Percentiles rank a stretch among this genome's conserved stretches.
These are phyloP conservation scores for Ramaria sp. DNA, from an alignment of 768 basidiomycete genomes.

Conservation along the genomic window DNA sequence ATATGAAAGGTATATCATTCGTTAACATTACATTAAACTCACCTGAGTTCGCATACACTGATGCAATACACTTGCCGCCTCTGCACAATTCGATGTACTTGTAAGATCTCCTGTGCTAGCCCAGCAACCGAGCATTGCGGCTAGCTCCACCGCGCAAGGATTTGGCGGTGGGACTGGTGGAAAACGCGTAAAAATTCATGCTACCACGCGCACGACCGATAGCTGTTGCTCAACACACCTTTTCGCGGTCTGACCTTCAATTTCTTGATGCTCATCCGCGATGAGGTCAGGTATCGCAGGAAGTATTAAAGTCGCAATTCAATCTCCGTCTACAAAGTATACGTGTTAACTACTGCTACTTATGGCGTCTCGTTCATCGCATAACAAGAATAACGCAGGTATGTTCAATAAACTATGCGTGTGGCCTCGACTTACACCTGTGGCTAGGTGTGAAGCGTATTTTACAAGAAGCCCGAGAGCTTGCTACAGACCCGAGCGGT, in stretches of 20 bases:
- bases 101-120: slow-evolving; percentile 58
- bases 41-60: slow-evolving; percentile 84
- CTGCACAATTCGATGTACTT: slow-evolving; percentile 41
- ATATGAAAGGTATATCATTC: slow-evolving; percentile 2
- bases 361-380: slow-evolving; percentile 25
- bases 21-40: slow-evolving; percentile 21
- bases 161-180: slow-evolving; percentile 29
- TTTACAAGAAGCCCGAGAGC: slow-evolving; percentile 90
- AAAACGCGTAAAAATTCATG: slow-evolving; percentile 10
- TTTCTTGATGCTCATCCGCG: slow-evolving; percentile 71
- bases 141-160: slow-evolving; percentile 58
- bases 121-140: slow-evolving; percentile 80
- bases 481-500: slow-evolving; percentile 71
- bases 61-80: slow-evolving; percentile 49
- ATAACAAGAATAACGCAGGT: slow-evolving; percentile 92
- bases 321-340: neutral
- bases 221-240: slow-evolving; percentile 29
- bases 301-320: neutral
- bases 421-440: neutral
- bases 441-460: slow-evolving; percentile 89
- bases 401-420: slow-evolving; percentile 12
- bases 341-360: neutral
- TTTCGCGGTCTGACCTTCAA: slow-evolving; percentile 74
- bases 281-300: slow-evolving; percentile 12
- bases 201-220: neutral